phyloP scores from a whole-genome alignment of 192 early-diverging fungal species.

The Geranomyces michiganensis region DNA sequence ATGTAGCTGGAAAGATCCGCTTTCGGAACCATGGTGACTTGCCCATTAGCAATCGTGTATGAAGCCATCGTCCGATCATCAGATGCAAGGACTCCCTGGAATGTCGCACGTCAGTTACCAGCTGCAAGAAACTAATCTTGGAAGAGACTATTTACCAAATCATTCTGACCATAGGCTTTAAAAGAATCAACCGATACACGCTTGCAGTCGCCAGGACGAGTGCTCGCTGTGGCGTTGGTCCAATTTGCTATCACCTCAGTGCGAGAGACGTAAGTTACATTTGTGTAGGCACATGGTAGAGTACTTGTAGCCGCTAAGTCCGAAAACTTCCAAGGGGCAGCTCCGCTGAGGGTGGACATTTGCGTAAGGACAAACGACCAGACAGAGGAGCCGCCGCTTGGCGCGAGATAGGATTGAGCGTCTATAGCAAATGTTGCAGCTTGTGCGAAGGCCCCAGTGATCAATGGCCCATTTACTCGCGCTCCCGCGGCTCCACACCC shows the following conservation, averaged over 20 bases:
- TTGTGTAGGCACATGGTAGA: neutral
- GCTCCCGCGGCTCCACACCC: neutral
- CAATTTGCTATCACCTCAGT: neutral
- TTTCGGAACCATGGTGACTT: slow-evolving; percentile 4
- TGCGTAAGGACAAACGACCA: neutral
- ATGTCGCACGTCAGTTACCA: no score
- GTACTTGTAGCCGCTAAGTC: neutral
- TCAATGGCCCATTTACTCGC: neutral
- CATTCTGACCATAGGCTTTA: neutral
- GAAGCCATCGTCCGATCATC: slow-evolving; percentile 2
- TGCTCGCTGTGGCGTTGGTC: neutral
- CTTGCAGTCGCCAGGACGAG: neutral
- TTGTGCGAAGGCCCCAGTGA: neutral
- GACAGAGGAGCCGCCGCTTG: neutral
- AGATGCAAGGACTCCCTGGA: neutral
- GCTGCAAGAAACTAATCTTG: no score
- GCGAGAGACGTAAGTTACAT: neutral
- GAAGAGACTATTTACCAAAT: no score
- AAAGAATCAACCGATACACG: neutral
- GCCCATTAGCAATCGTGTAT: neutral
- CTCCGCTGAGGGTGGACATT: neutral
- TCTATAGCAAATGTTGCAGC: neutral
- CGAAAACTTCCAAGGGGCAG: neutral
- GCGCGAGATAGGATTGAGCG: neutral
- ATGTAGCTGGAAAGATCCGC: neutral